Conservation (phyloP, 352 stramenopile genomes). For the Pythium rishiriense region DNA sequence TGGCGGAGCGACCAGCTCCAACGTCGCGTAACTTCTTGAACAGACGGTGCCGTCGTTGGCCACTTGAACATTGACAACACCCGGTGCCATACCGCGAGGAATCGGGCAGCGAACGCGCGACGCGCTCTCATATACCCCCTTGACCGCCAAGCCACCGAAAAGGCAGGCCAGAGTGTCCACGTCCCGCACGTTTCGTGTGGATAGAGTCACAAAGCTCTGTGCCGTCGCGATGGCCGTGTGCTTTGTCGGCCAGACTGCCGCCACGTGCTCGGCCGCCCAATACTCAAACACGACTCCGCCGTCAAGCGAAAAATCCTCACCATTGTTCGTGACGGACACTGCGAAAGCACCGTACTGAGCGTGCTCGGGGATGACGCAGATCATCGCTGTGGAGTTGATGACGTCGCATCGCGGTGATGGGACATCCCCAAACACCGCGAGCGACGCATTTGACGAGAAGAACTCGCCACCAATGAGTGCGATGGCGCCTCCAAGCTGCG, state of each 20-base stretch:
- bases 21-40: conserved; percentile 35
- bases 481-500: conserved; percentile 51
- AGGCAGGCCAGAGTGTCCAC: conserved; percentile 53
- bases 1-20: conserved; percentile 56
- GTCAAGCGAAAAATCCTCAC: conserved; percentile 48
- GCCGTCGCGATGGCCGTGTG: conserved; percentile 37
- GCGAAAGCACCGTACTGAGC: conserved; percentile 15
- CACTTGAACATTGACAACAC: conserved; percentile 36
- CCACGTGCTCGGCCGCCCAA: conserved; percentile 43
- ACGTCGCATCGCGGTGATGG: conserved; percentile 5
- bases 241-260: conserved; percentile 32
- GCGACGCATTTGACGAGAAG: conserved; percentile 44
- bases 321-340: conserved; percentile 67
- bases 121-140: conserved; percentile 35
- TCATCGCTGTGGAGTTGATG: conserved; percentile 36
- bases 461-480: conserved; percentile 40
- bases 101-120: conserved; percentile 40
- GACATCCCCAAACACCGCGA: conserved; percentile 21
- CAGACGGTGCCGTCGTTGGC: conserved; percentile 54
- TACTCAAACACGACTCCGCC: conserved; percentile 33
- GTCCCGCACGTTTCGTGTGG: conserved; percentile 36
- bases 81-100: conserved; percentile 28
- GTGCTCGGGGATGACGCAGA: conserved; percentile 43
- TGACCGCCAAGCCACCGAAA: conserved; percentile 36
- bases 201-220: conserved; percentile 34